These are phyloP conservation scores for Neurospora sp. DNA, from an alignment of 495 filamentous ascomycete genomes.

Conservation along the genomic window DNA sequence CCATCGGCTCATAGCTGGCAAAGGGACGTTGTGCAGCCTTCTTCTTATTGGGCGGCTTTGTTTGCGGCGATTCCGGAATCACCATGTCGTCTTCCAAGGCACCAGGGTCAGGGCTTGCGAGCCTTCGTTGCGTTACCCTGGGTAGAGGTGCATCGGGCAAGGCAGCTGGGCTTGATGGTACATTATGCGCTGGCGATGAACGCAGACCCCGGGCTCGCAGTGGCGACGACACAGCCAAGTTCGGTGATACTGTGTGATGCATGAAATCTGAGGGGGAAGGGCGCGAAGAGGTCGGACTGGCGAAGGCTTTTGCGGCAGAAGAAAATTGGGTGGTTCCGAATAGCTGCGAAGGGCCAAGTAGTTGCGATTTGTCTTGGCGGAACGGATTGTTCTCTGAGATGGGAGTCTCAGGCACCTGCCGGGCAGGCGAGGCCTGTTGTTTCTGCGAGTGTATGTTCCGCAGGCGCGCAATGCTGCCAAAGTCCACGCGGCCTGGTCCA, in stretches of 20 bases:
- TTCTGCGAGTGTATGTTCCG: slow-evolving; percentile 5
- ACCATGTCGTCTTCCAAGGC: slow-evolving; percentile 7
- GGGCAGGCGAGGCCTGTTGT: slow-evolving; percentile 1
- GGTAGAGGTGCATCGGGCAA: slow-evolving; percentile 6
- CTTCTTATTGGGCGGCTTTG: slow-evolving; percentile 1
- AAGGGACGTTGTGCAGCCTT: slow-evolving; percentile 16
- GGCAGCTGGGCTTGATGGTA: slow-evolving; percentile 27
- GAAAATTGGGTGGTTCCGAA: slow-evolving; percentile 36
- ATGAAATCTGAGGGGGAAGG: slow-evolving; percentile 33
- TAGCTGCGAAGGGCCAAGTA: slow-evolving; percentile 34
- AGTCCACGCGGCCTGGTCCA: slow-evolving; percentile 16
- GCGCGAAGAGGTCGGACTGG: slow-evolving; percentile 39
- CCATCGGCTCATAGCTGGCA: slow-evolving; percentile 23
- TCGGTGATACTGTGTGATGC: slow-evolving; percentile 27
- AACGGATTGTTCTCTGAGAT: slow-evolving; percentile 29
- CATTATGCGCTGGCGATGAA: slow-evolving; percentile 19
- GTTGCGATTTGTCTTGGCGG: slow-evolving; percentile 20
- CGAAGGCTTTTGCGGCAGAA: slow-evolving; percentile 25
- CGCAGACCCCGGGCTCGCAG: slow-evolving; percentile 32
- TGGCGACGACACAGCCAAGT: slow-evolving; percentile 30
- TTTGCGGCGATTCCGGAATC: slow-evolving; percentile 18
- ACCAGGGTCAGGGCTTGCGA: slow-evolving; percentile 9
- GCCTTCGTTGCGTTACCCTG: not conserved
- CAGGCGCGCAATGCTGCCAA: slow-evolving; percentile 5
- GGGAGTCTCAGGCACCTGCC: slow-evolving; percentile 31